Evolutionary conservation across 352 stramenopile species (phyloP).

Genomic region (Pythium sp.): DNA sequence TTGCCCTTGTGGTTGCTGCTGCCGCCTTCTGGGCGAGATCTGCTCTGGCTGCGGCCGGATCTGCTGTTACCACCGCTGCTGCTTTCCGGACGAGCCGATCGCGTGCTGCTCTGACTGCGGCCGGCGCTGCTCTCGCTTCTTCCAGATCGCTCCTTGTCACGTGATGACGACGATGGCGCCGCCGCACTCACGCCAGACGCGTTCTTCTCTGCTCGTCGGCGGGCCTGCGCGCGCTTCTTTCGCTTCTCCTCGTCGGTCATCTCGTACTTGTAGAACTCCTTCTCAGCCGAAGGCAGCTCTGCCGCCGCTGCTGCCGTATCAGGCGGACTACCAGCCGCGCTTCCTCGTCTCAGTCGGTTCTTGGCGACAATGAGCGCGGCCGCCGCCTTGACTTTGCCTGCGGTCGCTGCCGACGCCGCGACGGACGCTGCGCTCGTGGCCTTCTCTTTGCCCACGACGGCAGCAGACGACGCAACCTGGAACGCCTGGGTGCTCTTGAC

Average conservation of each 20-base stretch:
- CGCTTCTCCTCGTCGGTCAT: conserved; percentile 80
- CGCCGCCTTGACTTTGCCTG: conserved; percentile 52
- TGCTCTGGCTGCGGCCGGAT: conserved; percentile 20
- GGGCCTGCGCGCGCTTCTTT: conserved; percentile 61
- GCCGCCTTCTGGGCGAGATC: conserved; percentile 24
- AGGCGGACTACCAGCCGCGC: conserved; percentile 20
- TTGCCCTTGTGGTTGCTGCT: conserved; percentile 21
- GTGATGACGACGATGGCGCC: conserved; percentile 8
- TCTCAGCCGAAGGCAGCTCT: conserved; percentile 45
- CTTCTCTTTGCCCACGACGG: conserved; percentile 57
- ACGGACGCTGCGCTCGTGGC: conserved; percentile 37
- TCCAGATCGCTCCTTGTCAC: conserved; percentile 11
- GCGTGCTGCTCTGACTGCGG: conserved; percentile 13
- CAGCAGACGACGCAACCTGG: conserved; percentile 39
- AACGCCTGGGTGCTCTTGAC: conserved; percentile 56
- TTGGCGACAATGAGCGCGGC: conserved; percentile 55
- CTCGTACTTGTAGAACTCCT: conserved; percentile 81
- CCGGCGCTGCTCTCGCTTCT: conserved; percentile 16
- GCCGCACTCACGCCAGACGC: conserved; percentile 19
- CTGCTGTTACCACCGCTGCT: conserved; percentile 16
- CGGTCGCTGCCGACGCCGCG: conserved; percentile 40
- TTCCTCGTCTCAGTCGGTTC: conserved; percentile 43
- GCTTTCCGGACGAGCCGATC: conserved; percentile 8
- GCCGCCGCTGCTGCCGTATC: conserved; percentile 11
- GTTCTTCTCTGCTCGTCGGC: conserved; percentile 66